Base-by-base conservation (phyloP, 140 eudicot genomes). In the Ambrosia hybrid region DNA sequence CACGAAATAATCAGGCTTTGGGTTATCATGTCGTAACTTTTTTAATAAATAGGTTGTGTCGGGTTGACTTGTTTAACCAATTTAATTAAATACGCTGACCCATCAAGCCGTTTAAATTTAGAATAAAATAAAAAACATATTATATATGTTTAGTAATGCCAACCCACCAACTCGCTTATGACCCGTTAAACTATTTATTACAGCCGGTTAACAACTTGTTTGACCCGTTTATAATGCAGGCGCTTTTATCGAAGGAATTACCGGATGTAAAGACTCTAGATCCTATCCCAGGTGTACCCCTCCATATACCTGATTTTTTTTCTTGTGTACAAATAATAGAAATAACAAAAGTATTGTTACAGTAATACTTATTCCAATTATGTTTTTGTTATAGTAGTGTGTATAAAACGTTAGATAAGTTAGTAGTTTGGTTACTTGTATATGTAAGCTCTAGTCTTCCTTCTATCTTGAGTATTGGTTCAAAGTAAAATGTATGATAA, bases 211-310 rank as follows among this genome's bases (percentile, higher is more conserved):
- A 48, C 53, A 11, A 48, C n/a, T 48, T 41, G 46, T 41, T 48
- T 48, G n/a, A 48, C 10, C 4, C 10, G 3, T 48, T 48, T 36
- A 43, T 6, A 6, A 51, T 74, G 87, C n/a, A 91, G 97, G 84
- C 72, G 53, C 79, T 91, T 53, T 80, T 91, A 75, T 73, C 48
- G 1, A 85, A 75, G 79, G 95, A 88, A 77, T 11, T 88, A 21
- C 88, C 92, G 0, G 85, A 85, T 67, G 92, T 85, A 60, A 76
- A 82, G 68, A 85, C 86, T 15, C 80, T 88, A 34, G 92, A 86
- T 78, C 92, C 96, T 51, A 72, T 82, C 30, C 96, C 96, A 7
- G 96, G 96, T 5, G 81, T 79, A 57, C 90, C 91, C 48, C 73
- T 89, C 48, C 71, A 77, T n/a, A 80, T 89, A 75, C 76, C 83